Base-by-base conservation (phyloP, 805 yeast genomes). In the Yarrowia hollandica region DNA sequence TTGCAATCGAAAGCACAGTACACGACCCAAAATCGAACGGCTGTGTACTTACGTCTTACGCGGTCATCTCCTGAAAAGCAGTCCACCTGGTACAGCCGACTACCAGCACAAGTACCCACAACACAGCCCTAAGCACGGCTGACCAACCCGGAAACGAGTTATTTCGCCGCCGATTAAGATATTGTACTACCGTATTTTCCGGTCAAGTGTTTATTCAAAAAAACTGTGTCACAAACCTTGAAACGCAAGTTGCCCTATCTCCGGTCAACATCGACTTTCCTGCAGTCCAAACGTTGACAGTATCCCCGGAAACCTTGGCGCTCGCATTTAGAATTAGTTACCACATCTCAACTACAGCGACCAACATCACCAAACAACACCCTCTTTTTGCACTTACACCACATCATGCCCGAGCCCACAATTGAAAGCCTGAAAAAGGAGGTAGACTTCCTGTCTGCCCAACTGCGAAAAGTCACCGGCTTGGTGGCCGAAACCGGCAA, bases 401-500 rank as follows among this genome's bases (percentile, higher is more conserved):
- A n/a, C 37, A 22, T 10, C 38, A 48, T 48, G 55, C 30, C 55
- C 22, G 39, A 31, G 22, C 55, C 55, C 19, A 48, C 55, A 22
- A n/a, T 48, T 10, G 55, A 48, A 48, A 48, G 55, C 30, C 55
- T 48, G 15, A 48, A 48, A 19, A 37, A 52, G 34, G 58, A 52
- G 58, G 35, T 52, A 11, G 44, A 35, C 33, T 35, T 37, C 19
- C 44, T 52, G 44, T 35, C 42, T 6, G 44, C 58, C n/a, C 58
- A 52, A 44, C 44, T 52, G 9, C 58, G 44, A 16, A 52, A 52
- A 25, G 44, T 52, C 44, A 52, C 58, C 8, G 14, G 44, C 12
- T 35, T 52, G 23, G 42, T 52, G 9, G 58, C 58, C 33, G 44
- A 52, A 12, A 52, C 58, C 19, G 58, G 58, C 28, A 35, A 52